Evolutionary conservation across 2,329 filamentous ascomycete species (phyloP).

Genomic region (Penicillium polonicum): DNA sequence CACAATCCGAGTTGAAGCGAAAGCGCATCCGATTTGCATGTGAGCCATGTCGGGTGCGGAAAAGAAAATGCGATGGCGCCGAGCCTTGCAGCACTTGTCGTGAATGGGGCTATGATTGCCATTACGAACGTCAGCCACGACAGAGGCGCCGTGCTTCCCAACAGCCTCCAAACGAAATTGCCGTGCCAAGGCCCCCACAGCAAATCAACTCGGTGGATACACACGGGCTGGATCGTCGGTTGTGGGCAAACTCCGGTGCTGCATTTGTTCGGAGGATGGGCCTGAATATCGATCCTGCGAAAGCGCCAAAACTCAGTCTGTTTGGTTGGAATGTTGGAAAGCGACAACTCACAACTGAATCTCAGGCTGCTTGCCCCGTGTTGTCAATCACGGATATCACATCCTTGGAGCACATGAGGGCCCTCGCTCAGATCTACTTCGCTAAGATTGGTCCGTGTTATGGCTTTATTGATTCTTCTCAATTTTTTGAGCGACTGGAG

Average conservation of each 20-base stretch:
- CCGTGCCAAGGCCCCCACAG: not conserved
- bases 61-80: slow-evolving; percentile 31
- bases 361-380: not conserved
- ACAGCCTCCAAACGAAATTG: not conserved
- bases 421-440: slow-evolving; percentile 50
- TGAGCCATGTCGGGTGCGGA: slow-evolving; percentile 31
- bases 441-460: slow-evolving; percentile 53
- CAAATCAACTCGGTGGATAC: slow-evolving; percentile 8
- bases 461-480: slow-evolving; percentile 45
- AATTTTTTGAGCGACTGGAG: slow-evolving; percentile 23
- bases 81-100: slow-evolving; percentile 30
- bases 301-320: slow-evolving; percentile 52
- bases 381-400: slow-evolving; percentile 48
- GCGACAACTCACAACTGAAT: slow-evolving; percentile 23
- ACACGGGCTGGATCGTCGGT: slow-evolving; percentile 28
- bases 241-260: slow-evolving; percentile 57
- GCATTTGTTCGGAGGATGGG: slow-evolving; percentile 55
- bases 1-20: slow-evolving; percentile 18
- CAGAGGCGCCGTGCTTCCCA: slow-evolving; percentile 7
- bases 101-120: slow-evolving; percentile 31
- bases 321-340: slow-evolving; percentile 56
- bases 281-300: slow-evolving; percentile 52
- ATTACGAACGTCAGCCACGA: slow-evolving; percentile 19
- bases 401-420: slow-evolving; percentile 47
- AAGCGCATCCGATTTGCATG: slow-evolving; percentile 28